Percentiles rank a stretch among this genome's conserved stretches.
Conservation (phyloP, 352 stramenopile genomes). For the Globisporangium polare region DNA sequence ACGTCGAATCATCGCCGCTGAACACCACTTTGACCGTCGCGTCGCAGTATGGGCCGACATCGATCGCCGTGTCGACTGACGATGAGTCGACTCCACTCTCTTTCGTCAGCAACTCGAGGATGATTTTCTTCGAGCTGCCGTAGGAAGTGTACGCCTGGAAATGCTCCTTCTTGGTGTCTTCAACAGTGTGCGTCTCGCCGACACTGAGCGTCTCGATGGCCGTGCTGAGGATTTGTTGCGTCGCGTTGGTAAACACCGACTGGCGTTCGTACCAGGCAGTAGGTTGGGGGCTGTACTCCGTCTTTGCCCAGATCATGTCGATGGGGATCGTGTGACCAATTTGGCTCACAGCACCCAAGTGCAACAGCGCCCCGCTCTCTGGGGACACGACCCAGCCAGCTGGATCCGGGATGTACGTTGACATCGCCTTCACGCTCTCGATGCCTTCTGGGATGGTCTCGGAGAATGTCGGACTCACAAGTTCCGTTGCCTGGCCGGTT, state of each 20-base stretch:
- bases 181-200: constrained; percentile 32
- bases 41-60: constrained; percentile 23
- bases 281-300: constrained; percentile 21
- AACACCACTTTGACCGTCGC: constrained; percentile 18
- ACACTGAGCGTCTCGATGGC: constrained; percentile 41
- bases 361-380: constrained; percentile 40
- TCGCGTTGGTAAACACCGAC: constrained; percentile 28
- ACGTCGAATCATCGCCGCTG: constrained; percentile 11
- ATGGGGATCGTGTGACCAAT: constrained; percentile 41
- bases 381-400: constrained; percentile 47
- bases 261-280: constrained; percentile 35
- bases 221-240: constrained; percentile 33
- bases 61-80: background rate
- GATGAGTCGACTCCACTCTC: constrained; percentile 9
- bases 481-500: constrained; percentile 37
- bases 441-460: constrained; percentile 39
- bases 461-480: constrained; percentile 27
- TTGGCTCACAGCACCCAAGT: constrained; percentile 44
- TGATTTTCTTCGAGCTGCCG: constrained; percentile 22
- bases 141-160: constrained; percentile 28
- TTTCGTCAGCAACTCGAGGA: constrained; percentile 47
- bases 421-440: constrained; percentile 62
- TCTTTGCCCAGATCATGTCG: constrained; percentile 52
- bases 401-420: constrained; percentile 45
- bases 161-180: constrained; percentile 30